phyloP scores from a whole-genome alignment of 2,329 filamentous ascomycete species.

The Monosporascus sp. region DNA sequence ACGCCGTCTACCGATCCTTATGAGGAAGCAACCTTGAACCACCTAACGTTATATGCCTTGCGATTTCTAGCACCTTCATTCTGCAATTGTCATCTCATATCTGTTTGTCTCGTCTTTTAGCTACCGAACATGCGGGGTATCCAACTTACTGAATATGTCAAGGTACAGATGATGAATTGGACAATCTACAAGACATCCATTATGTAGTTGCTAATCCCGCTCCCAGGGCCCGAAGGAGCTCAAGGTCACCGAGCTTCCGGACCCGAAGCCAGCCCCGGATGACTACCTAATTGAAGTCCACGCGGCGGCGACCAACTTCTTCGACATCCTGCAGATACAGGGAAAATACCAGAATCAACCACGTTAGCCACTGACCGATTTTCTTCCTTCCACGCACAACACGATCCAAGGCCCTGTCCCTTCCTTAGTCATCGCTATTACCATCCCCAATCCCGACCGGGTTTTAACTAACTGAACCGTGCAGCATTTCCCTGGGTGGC shows the following conservation, averaged over 20 bases:
- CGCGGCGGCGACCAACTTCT: conserved; percentile 90
- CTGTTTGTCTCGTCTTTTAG: neutral
- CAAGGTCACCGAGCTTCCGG: conserved; percentile 66
- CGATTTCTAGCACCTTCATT: neutral
- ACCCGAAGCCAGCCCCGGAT: conserved; percentile 63
- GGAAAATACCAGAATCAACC: conserved; percentile 95
- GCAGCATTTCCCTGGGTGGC: conserved; percentile 77
- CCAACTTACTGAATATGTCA: conserved; percentile 68
- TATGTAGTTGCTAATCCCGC: conserved; percentile 1
- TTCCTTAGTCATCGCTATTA: conserved; percentile 36
- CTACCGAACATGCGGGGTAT: conserved; percentile 61
- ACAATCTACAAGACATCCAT: neutral
- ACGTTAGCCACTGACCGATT: conserved; percentile 32
- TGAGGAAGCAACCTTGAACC: neutral
- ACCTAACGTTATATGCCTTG: neutral
- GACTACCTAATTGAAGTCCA: conserved; percentile 86
- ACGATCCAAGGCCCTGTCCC: conserved; percentile 32
- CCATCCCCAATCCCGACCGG: too few relatives aligned
- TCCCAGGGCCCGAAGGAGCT: conserved; percentile 72
- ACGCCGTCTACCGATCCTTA: neutral
- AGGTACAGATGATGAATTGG: conserved; percentile 40
- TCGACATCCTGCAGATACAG: conserved; percentile 90
- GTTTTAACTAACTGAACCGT: neutral
- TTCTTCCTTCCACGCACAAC: neutral
- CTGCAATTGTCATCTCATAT: too few relatives aligned